Evolutionary conservation across 179 eudicot species (phyloP), one percentile per base, ranked within the genome.

Genomic region (Actinidia chinensis): DNA sequence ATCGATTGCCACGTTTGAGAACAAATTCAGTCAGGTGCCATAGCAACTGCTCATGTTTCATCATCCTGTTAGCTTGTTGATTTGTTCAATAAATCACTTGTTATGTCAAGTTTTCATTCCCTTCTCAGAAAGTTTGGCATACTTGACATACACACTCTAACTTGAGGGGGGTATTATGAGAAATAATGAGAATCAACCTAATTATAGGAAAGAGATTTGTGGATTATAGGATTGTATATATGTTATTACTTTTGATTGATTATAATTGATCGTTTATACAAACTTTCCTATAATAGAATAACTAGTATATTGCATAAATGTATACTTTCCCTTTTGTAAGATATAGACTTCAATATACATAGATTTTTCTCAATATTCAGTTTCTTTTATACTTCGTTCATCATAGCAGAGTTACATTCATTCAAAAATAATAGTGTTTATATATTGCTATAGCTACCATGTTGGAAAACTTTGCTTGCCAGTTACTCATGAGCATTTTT

Each of bases 91-190:
- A 73, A 55, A 15, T 47, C 76, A 52, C 60, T 73, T 8, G 14
- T 28, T 73, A 5, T 8, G n/a, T 9, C 47, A 1, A 33, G 4
- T 54, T 73, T 28, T 5, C 33, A 17, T 55, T 47, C 25, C 50
- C 23, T 54, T 18, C 76, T 73, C 25, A 47, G 50, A 64, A 73
- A 54, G 76, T 52, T 73, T 2, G 76, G 76, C 18, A 11, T 33
- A 15, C 76, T 52, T 52, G 23, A 28, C 76, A 22, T 47, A 47
- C 55, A 47, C 58, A n/a, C 18, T 25, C 68, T 43, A 33, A 64
- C 68, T 67, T 67, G 71, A 67, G 74, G 59, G 55, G 74, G 22
- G 74, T 70, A 70, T 70, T 70, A 8, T 0, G 58, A 11, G 20
- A 67, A 65, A 15, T 48, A 14, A 14, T 70, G 13, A 20, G 48